These are phyloP conservation scores for Pleurotus eryngii DNA, from an alignment of 768 basidiomycete species.

Conservation along the genomic window DNA sequence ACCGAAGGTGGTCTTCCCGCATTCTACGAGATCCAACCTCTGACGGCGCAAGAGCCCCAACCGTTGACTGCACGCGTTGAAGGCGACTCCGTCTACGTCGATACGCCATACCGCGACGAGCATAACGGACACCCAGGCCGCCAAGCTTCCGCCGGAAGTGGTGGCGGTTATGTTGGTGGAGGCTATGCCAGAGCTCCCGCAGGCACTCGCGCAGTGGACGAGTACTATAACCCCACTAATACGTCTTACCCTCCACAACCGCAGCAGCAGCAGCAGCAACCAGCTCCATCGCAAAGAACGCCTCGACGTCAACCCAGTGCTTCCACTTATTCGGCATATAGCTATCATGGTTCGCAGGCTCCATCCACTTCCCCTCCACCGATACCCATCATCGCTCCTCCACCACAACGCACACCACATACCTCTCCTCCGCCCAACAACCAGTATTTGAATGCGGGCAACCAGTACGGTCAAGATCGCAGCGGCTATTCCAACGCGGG, in stretches of 20 bases:
- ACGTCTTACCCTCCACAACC: conserved; percentile 47
- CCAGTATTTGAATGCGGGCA: conserved; percentile 31
- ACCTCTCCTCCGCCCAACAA: conserved; percentile 19
- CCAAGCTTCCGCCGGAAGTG: conserved; percentile 22
- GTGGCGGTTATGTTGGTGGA: conserved; percentile 35
- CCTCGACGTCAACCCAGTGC: conserved; percentile 14
- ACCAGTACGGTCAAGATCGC: conserved; percentile 32
- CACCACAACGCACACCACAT: conserved; percentile 13
- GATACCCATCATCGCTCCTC: conserved; percentile 12
- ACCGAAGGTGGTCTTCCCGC: conserved; percentile 70
- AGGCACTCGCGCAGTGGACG: conserved; percentile 72
- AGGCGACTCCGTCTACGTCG: conserved; percentile 52
- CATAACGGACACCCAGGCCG: conserved; percentile 28
- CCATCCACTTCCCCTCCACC: conserved; percentile 24
- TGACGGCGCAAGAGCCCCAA: conserved; percentile 49
- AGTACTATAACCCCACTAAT: conserved; percentile 51
- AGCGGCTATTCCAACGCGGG: conserved; percentile 27
- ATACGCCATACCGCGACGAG: conserved; percentile 39
- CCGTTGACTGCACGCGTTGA: conserved; percentile 63
- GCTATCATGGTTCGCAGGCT: background rate
- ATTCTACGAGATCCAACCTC: conserved; percentile 32
- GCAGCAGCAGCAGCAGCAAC: conserved; percentile 27
- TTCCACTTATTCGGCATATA: conserved; percentile 28
- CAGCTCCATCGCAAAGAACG: background rate
- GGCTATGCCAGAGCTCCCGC: conserved; percentile 65